Evolutionary conservation across 257 asterid species (phyloP).

Genomic region (Solanum tarapatanum): DNA sequence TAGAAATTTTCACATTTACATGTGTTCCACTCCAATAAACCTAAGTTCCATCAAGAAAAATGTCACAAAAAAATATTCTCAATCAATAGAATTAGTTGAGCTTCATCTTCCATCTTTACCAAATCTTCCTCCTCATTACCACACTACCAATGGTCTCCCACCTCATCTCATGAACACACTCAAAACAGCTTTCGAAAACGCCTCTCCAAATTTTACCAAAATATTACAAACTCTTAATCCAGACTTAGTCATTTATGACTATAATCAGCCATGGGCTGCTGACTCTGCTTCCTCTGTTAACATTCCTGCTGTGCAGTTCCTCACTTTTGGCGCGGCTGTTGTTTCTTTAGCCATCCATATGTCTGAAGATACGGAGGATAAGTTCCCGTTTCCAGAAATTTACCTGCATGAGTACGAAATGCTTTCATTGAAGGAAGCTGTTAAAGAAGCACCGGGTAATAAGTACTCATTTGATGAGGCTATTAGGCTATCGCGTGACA

Average conservation of each 20-base stretch:
- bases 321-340: slow-evolving; percentile 26
- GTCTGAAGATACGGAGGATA: background rate
- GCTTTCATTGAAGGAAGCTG: background rate
- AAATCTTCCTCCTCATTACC: slow-evolving; percentile 23
- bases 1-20: slow-evolving; percentile 14
- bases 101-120: slow-evolving; percentile 22
- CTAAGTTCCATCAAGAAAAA: slow-evolving; percentile 22
- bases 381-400: slow-evolving; percentile 11
- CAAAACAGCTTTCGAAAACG: slow-evolving; percentile 18
- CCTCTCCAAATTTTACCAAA: slow-evolving; percentile 10
- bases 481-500: background rate
- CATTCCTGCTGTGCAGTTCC: slow-evolving; percentile 32
- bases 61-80: slow-evolving; percentile 1
- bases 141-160: slow-evolving; percentile 53
- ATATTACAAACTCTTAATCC: slow-evolving; percentile 15
- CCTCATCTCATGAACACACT: slow-evolving; percentile 28
- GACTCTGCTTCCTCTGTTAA: background rate
- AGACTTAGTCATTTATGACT: slow-evolving; percentile 28
- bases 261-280: slow-evolving; percentile 43
- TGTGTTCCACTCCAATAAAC: slow-evolving; percentile 38
- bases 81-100: slow-evolving; percentile 16
- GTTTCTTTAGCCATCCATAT: slow-evolving; percentile 16
- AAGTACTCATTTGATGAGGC: background rate
- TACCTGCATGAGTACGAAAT: slow-evolving; percentile 4
- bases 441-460: background rate